These are phyloP conservation scores for Neckera pumila DNA, from an alignment of 225 moss, liverwort and hornwort species.

Conservation along the genomic window DNA sequence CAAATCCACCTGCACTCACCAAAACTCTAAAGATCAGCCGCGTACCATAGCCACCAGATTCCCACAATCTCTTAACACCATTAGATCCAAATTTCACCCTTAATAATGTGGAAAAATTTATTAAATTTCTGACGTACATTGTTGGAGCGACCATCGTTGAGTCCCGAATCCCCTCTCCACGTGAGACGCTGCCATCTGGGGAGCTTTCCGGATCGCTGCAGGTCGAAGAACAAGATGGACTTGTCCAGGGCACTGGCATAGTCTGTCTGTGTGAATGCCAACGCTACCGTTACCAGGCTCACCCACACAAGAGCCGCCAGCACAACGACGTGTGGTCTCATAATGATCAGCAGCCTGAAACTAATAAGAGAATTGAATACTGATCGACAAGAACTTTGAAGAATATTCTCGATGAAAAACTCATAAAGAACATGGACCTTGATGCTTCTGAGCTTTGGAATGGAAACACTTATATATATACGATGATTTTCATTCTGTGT, in stretches of 20 bases:
- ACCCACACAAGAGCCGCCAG: constrained; percentile 9
- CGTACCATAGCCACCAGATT: not conserved
- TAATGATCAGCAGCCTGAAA: not conserved
- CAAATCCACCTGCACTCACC: constrained; percentile 14
- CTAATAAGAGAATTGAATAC: not conserved
- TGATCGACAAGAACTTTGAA: not conserved
- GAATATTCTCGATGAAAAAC: not conserved
- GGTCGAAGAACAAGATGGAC: constrained; percentile 23
- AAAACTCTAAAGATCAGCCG: not conserved
- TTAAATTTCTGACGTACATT: not conserved
- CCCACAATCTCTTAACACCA: not conserved
- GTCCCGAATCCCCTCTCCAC: constrained; percentile 26
- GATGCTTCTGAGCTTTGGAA: not conserved
- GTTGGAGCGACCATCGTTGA: constrained; percentile 13
- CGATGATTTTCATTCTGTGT: not conserved
- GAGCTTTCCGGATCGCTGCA: constrained; percentile 12
- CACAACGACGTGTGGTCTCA: not conserved
- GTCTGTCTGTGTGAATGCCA: constrained; percentile 3
- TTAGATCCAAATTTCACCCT: not conserved
- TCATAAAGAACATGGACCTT: not conserved
- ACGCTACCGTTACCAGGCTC: not conserved
- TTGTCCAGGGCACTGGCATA: constrained; percentile 18
- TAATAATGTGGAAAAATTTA: not conserved
- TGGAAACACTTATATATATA: not conserved
- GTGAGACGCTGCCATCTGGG: constrained; percentile 14